Percentiles rank a stretch among this genome's conserved stretches.
Evolutionary conservation across 1,139 yeast genomes (phyloP).

Genomic region (Saccharomyces hybrid): DNA sequence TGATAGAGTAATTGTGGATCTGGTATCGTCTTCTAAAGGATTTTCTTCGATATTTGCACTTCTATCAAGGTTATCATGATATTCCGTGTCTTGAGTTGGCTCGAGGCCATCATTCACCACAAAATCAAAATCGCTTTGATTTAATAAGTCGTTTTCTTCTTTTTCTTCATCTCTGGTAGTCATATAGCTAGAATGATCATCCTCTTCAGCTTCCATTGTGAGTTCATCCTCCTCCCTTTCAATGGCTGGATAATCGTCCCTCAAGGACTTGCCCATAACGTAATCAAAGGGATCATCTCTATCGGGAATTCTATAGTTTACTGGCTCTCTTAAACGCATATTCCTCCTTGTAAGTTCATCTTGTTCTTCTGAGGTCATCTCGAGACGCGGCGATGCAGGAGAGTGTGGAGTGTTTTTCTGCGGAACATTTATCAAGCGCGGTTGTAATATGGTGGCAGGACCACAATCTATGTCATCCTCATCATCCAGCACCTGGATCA

Average conservation of each 20-base stretch:
- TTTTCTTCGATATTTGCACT: background rate
- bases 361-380: conserved; percentile 6
- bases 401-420: conserved; percentile 6
- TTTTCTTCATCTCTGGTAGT: conserved; percentile 27
- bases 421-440: background rate
- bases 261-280: conserved; percentile 14
- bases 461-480: conserved; percentile 10
- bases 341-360: conserved; percentile 7
- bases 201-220: conserved; percentile 31
- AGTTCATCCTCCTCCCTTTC: conserved; percentile 13
- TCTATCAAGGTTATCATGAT: conserved; percentile 6
- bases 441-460: background rate
- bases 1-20: background rate
- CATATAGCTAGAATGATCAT: conserved; percentile 26
- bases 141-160: conserved; percentile 15
- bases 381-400: conserved; percentile 9
- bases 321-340: conserved; percentile 14
- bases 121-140: conserved; percentile 28
- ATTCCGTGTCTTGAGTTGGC: conserved; percentile 13
- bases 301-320: conserved; percentile 28
- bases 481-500: conserved; percentile 21
- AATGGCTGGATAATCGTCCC: conserved; percentile 1
- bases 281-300: conserved; percentile 28
- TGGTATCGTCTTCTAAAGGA: background rate
- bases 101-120: conserved; percentile 23